These are phyloP conservation scores for Cryptococcus floricola DNA, from an alignment of 1,284 basidiomycete genomes.

Conservation along the genomic window DNA sequence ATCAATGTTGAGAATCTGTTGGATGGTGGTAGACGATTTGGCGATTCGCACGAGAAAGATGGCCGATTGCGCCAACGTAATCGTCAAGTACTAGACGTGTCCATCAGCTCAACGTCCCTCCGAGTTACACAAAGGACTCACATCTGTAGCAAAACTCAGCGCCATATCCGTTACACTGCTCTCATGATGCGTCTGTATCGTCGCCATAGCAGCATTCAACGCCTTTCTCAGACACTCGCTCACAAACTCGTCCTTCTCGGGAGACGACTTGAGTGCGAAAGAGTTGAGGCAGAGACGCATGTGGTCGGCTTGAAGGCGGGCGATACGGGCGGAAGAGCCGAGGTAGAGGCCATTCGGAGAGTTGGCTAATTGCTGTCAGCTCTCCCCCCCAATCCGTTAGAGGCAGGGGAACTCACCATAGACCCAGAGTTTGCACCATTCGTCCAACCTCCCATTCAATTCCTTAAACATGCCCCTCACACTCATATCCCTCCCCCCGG, in stretches of 20 bases:
- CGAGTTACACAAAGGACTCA: conserved; percentile 10
- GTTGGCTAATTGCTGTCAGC: neutral
- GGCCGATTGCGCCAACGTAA: conserved; percentile 36
- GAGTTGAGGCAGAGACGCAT: conserved; percentile 38
- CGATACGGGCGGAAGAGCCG: conserved; percentile 28
- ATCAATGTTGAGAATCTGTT: conserved; percentile 17
- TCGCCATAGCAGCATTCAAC: conserved; percentile 30
- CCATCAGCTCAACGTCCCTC: neutral
- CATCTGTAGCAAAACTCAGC: conserved; percentile 36
- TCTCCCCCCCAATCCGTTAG: neutral
- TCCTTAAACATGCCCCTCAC: conserved; percentile 27
- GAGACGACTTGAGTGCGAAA: conserved; percentile 27
- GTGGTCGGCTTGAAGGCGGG: conserved; percentile 33
- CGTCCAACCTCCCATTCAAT: conserved; percentile 30
- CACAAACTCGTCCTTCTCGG: conserved; percentile 23
- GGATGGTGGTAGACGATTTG: conserved; percentile 18
- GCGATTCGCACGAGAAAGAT: conserved; percentile 34
- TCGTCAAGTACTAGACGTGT: conserved; percentile 28
- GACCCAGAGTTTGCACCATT: conserved; percentile 35
- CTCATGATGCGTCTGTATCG: conserved; percentile 35
- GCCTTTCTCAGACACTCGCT: conserved; percentile 30
- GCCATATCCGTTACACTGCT: conserved; percentile 30
- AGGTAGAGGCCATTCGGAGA: conserved; percentile 28
- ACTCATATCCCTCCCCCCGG: conserved; percentile 20
- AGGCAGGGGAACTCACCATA: conserved; percentile 20